Percentiles rank a stretch among this genome's conserved stretches.
phyloP scores from a whole-genome alignment of 2,329 filamentous ascomycete genomes.

The Leptodontidium sp. region DNA sequence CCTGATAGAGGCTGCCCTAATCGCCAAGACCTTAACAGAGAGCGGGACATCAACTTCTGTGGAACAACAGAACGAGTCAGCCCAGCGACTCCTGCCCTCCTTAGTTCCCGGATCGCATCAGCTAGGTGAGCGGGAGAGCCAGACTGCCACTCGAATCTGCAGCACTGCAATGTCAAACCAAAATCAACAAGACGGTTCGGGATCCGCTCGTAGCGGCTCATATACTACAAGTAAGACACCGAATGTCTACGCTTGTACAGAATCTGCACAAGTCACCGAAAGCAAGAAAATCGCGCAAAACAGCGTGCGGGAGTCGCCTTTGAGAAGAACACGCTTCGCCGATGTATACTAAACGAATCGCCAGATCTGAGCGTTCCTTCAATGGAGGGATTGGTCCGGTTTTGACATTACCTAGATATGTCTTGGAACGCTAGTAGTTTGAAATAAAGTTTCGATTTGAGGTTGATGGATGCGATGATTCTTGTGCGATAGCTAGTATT shows the following conservation, averaged over 20 bases:
- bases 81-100: neutral
- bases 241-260: neutral
- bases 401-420: neutral
- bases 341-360: slow-evolving; percentile 1
- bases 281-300: slow-evolving; percentile 4
- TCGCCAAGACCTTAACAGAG: slow-evolving; percentile 4
- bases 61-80: slow-evolving; percentile 8
- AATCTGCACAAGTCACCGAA: slow-evolving; percentile 8
- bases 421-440: too few species aligned
- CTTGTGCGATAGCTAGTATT: neutral
- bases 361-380: neutral
- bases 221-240: too few species aligned
- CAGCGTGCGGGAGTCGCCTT: slow-evolving; percentile 2
- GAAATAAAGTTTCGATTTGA: too few species aligned
- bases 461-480: too few species aligned
- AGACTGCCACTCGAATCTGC: slow-evolving; percentile 15
- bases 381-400: neutral
- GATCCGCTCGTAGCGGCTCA: neutral
- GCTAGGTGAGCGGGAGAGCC: slow-evolving; percentile 11
- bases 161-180: slow-evolving; percentile 9
- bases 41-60: slow-evolving; percentile 10
- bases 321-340: too few species aligned
- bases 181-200: neutral
- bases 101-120: slow-evolving; percentile 5
- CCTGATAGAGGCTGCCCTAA: slow-evolving; percentile 5